A percentile compares a stretch with the other conserved stretches of the same genome.
These are phyloP conservation scores for Ophiostoma montium DNA, from an alignment of 2,329 filamentous ascomycete genomes.

Conservation along the genomic window DNA sequence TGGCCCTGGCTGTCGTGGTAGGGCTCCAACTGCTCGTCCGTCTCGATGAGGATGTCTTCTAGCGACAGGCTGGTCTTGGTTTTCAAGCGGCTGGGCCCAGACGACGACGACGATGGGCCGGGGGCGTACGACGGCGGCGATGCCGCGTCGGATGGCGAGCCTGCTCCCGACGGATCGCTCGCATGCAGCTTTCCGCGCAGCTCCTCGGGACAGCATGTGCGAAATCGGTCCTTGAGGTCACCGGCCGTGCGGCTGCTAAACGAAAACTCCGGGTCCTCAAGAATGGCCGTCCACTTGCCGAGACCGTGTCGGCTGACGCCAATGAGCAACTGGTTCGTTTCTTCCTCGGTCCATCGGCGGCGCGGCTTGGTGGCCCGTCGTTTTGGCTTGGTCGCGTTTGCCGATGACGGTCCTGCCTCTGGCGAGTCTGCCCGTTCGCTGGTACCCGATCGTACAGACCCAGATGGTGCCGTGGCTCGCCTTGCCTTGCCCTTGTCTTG, in stretches of 20 bases:
- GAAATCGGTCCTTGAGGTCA: slow-evolving; percentile 51
- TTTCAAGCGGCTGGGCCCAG: slow-evolving; percentile 16
- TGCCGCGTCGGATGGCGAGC: neutral
- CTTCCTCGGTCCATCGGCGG: slow-evolving; percentile 50
- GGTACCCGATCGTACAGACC: neutral
- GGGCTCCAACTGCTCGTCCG: slow-evolving; percentile 22
- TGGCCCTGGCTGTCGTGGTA: slow-evolving; percentile 8
- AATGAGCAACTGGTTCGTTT: slow-evolving; percentile 47
- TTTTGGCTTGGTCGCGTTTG: slow-evolving; percentile 26
- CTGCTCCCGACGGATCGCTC: slow-evolving; percentile 5
- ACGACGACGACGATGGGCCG: slow-evolving; percentile 2
- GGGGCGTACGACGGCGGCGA: neutral
- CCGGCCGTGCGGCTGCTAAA: slow-evolving; percentile 49
- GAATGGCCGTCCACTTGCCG: slow-evolving; percentile 50
- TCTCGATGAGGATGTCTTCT: slow-evolving; percentile 41
- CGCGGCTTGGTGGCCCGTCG: slow-evolving; percentile 42
- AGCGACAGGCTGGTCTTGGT: slow-evolving; percentile 35
- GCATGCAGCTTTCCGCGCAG: slow-evolving; percentile 30
- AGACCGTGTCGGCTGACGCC: slow-evolving; percentile 50
- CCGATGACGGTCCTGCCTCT: slow-evolving; percentile 8
- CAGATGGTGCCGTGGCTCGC: slow-evolving; percentile 13
- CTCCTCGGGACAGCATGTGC: slow-evolving; percentile 51
- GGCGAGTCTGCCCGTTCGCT: slow-evolving; percentile 3
- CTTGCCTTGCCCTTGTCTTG: slow-evolving; percentile 9
- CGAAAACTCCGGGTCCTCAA: slow-evolving; percentile 44